These are phyloP conservation scores for Prinsepia uniflora DNA, from an alignment of 306 rosid genomes.

Conservation along the genomic window DNA sequence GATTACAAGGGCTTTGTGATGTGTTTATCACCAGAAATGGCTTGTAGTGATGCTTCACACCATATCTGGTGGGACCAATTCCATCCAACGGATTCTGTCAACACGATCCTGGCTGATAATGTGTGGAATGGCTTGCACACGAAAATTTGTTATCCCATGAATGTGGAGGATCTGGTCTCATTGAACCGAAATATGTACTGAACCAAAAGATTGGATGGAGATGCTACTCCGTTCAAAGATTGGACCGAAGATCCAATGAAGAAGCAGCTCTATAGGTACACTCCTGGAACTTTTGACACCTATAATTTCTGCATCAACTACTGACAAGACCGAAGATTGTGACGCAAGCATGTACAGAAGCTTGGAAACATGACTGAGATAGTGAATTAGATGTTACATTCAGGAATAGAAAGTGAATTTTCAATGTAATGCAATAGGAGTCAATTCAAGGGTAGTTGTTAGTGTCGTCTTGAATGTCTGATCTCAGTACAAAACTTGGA, in stretches of 20 bases:
- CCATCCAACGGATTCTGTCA: slow-evolving; percentile 87
- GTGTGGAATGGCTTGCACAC: slow-evolving; percentile 73
- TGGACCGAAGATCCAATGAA: background rate
- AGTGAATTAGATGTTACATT: background rate
- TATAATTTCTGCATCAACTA: background rate
- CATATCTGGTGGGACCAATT: slow-evolving; percentile 97
- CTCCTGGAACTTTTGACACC: background rate
- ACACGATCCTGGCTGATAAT: slow-evolving; percentile 75
- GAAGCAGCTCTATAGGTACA: background rate
- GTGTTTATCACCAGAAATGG: slow-evolving; percentile 78
- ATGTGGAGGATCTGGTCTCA: slow-evolving; percentile 58
- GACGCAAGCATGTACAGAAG: background rate
- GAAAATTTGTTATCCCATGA: slow-evolving; percentile 70
- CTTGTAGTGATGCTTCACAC: slow-evolving; percentile 66
- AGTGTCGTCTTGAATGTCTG: slow-evolving; percentile 27
- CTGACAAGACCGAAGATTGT: background rate
- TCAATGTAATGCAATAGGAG: slow-evolving; percentile 12
- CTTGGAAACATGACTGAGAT: background rate
- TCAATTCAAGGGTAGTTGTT: slow-evolving; percentile 12
- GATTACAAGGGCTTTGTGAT: slow-evolving; percentile 75
- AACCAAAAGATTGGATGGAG: slow-evolving; percentile 24
- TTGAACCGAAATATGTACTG: background rate
- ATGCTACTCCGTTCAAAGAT: slow-evolving; percentile 1
- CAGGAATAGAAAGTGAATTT: background rate
- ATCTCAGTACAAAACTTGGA: slow-evolving; percentile 32